A percentile compares a stretch with the other conserved stretches of the same genome.
phyloP scores from a whole-genome alignment of 495 filamentous ascomycete species.

The Podospora bellae-mahoneyi region DNA sequence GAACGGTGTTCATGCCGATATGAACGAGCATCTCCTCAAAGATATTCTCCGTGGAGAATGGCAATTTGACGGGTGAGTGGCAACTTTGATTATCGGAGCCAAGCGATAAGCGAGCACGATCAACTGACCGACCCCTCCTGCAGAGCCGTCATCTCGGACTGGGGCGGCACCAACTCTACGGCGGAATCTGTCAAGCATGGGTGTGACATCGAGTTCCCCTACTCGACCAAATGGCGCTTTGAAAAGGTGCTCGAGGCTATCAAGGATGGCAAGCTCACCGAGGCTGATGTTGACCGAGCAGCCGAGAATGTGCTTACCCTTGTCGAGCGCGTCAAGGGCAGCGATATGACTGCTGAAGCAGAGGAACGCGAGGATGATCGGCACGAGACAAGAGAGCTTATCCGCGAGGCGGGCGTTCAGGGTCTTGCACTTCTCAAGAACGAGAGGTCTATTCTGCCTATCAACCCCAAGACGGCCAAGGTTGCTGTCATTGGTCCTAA shows the following conservation, averaged over 20 bases:
- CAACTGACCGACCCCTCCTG: slow-evolving; percentile 22
- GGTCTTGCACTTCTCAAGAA: slow-evolving; percentile 80
- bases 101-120: slow-evolving; percentile 14
- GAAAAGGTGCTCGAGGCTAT: slow-evolving; percentile 61
- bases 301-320: slow-evolving; percentile 66
- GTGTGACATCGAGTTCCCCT: slow-evolving; percentile 77
- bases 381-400: slow-evolving; percentile 61
- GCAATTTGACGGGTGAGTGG: slow-evolving; percentile 63
- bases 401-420: slow-evolving; percentile 66
- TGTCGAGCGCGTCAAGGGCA: slow-evolving; percentile 60
- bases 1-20: slow-evolving; percentile 74
- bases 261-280: slow-evolving; percentile 56
- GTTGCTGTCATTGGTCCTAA: slow-evolving; percentile 84
- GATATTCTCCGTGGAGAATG: slow-evolving; percentile 75
- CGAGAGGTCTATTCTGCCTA: slow-evolving; percentile 61
- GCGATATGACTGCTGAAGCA: slow-evolving; percentile 58
- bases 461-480: slow-evolving; percentile 56
- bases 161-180: slow-evolving; percentile 68
- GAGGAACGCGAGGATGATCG: slow-evolving; percentile 62
- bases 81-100: slow-evolving; percentile 4
- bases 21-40: slow-evolving; percentile 65
- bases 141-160: slow-evolving; percentile 71
- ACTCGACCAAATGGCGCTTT: slow-evolving; percentile 66
- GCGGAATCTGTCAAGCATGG: slow-evolving; percentile 69
- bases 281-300: slow-evolving; percentile 45